Conservation (phyloP, 371 early-diverging fungal genomes). For the Nematocida sp. region DNA sequence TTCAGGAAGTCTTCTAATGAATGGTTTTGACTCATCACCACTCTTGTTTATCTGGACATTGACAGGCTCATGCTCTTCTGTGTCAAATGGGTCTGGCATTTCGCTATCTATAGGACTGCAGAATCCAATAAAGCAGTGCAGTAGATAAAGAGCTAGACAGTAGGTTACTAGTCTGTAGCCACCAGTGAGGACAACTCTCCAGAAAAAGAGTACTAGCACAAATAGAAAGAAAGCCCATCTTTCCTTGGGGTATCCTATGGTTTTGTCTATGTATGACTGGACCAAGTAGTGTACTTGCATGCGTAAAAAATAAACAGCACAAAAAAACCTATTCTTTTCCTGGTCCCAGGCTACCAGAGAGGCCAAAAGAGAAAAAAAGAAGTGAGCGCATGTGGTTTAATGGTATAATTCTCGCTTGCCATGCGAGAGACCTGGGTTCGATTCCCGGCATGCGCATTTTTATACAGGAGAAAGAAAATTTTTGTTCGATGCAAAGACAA, state of each 20-base stretch:
- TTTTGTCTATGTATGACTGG: conserved; percentile 60
- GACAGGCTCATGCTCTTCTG: conserved; percentile 54
- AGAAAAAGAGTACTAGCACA: conserved; percentile 50
- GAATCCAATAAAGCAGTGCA: conserved; percentile 64
- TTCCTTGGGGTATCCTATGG: conserved; percentile 37
- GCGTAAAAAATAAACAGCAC: conserved; percentile 27
- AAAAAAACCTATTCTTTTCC: not conserved
- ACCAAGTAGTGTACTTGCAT: conserved; percentile 52
- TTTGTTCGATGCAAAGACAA: too few species aligned
- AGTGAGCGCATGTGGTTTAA: conserved; percentile 66
- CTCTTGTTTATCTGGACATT: conserved; percentile 65
- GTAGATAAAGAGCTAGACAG: conserved; percentile 60
- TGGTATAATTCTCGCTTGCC: conserved; percentile 68
- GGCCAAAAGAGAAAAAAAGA: not conserved
- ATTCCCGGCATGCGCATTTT: conserved; percentile 67
- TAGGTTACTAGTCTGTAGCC: conserved; percentile 62
- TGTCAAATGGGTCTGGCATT: conserved; percentile 64
- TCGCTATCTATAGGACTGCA: conserved; percentile 62
- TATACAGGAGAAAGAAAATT: too few species aligned
- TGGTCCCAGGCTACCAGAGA: too few species aligned
- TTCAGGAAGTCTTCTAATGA: conserved; percentile 93
- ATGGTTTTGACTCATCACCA: conserved; percentile 86
- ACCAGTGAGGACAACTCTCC: conserved; percentile 43
- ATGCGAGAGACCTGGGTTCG: conserved; percentile 69
- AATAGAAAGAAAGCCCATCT: conserved; percentile 56